phyloP scores from a whole-genome alignment of 805 yeast genomes.

The Cyberlindnera sargentensis region DNA sequence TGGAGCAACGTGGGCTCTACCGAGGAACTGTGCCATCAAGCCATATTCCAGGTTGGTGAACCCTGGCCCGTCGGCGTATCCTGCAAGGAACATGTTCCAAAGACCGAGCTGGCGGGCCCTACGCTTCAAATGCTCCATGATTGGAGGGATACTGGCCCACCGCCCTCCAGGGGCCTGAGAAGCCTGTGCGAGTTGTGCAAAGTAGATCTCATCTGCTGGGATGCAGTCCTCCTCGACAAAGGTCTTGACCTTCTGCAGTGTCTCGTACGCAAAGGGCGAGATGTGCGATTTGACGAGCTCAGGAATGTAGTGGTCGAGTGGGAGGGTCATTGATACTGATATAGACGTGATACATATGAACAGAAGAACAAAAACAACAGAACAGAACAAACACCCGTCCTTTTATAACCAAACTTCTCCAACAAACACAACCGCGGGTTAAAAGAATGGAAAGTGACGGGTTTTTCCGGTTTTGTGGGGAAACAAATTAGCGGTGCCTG shows the following conservation, averaged over 20 bases:
- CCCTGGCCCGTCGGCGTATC: conserved; percentile 43
- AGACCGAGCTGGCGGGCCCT: conserved; percentile 47
- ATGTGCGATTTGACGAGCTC: conserved; percentile 29
- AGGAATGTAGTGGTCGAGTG: conserved; percentile 26
- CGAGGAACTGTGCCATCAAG: conserved; percentile 56
- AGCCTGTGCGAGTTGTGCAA: conserved; percentile 28
- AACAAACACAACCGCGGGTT: too few relatives aligned
- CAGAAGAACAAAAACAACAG: too few relatives aligned
- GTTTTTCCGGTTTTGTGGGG: too few relatives aligned
- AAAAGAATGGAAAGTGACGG: too few relatives aligned
- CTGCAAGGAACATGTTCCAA: conserved; percentile 51
- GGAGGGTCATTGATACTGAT: conserved; percentile 1
- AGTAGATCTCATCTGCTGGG: conserved; percentile 46
- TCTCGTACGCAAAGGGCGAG: conserved; percentile 28
- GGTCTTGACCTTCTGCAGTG: conserved; percentile 31
- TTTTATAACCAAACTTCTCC: too few relatives aligned
- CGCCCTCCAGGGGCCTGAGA: conserved; percentile 33
- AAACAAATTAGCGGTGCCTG: neutral
- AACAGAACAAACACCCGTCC: too few relatives aligned
- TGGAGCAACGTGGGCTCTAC: conserved; percentile 46
- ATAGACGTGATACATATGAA: too few relatives aligned
- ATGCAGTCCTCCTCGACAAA: conserved; percentile 51
- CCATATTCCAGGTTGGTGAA: conserved; percentile 58
- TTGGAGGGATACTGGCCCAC: conserved; percentile 41
- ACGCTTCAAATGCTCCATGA: conserved; percentile 43